Evolutionary conservation across 2,329 filamentous ascomycete species (phyloP), one percentile per base, ranked within the genome.

Genomic region (Ophiostoma australiae): DNA sequence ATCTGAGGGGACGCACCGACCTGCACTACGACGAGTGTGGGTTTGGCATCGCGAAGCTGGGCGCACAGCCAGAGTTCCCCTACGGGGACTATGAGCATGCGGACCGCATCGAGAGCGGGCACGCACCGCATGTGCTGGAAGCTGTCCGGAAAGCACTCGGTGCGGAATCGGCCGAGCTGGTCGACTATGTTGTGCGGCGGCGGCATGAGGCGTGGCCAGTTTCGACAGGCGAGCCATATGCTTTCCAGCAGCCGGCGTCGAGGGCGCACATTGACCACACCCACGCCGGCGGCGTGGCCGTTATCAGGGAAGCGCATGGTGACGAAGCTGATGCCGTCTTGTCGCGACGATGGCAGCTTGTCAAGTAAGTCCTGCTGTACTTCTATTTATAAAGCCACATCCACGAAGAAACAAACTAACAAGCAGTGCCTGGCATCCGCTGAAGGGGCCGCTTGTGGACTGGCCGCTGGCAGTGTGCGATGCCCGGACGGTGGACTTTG

Each of bases 271-370:
- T 73, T 17, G 72, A 73, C 70, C 72, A 73, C 48, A 71, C 72
- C 4, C 83, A 84, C 67, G 75, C 75, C 20, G 73, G 73, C 39
- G 83, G 84, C 4, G 78, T 89, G 6, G 86, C 85, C 0, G 82
- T 89, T 1, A 79, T 86, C 20, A 85, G 85, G 69, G 87, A 89
- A 78, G 86, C 31, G 3, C 52, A 58, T n/a, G 52, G 52, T 8
- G 52, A 58, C n/a, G 52, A 27, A 27, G 52, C 52, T n/a, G 52
- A 27, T 27, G 52, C 52, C 23, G 52, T 58, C 4, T 13, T 58
- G n/a, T 58, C 52, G 17, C 52, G 23, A 2, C 52, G 52, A 58
- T 58, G 52, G 52, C 52, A 58, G 52, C 52, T 58, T 11, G 52
- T 58, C 23, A 58, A 58, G 52, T 58, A 27, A 11, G 52, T 58